Evolutionary conservation across 1,284 basidiomycete genomes (phyloP), one percentile per base, ranked within the genome.

Genomic region (Phlebopus sp.): DNA sequence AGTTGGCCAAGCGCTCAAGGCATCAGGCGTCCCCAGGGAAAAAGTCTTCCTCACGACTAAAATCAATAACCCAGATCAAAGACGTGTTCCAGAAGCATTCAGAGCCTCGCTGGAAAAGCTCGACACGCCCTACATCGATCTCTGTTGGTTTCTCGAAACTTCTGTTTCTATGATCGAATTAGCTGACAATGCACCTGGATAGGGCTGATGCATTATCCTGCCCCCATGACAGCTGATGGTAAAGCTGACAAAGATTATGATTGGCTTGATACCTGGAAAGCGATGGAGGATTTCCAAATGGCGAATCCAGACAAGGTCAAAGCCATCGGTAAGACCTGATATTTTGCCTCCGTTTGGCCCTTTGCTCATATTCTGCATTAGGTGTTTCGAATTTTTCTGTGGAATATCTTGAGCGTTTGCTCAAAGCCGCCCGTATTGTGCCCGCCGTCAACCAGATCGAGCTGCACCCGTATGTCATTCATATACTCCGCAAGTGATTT

Each of bases 391-490:
- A 88, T 70, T 78, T 86, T 59, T 84, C 80, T 17, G 71, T 82
- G 44, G 65, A 77, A 49, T 86, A 72, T 66, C 68, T 89, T 36
- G 70, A 79, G 51, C 71, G 77, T 30, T 72, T 88, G 30, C 70
- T 90, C 32, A 73, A 74, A 52, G 72, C 75, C 32, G 77, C 80
- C 44, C 79, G 77, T 29, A 73, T 89, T 49, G 69, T 84, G 21
- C 90, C 90, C n/a, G 89, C 86, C 2, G 84, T 86, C 29, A 90
- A 91, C 67, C 90, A 92, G 68, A 74, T 88, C 49, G 89, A 90
- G 69, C 74, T 86, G 31, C 88, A 91, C 66, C 85, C 87, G 70
- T 85, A 44, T 45, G 60, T 44, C n/a, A 44, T 31, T 23, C 25
- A 17, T 29, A 37, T 4, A n/a, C 34, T 39, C 23, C 7, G 13